These are phyloP conservation scores for Sarcodon sp. DNA, from an alignment of 768 basidiomycete species.

Conservation along the genomic window DNA sequence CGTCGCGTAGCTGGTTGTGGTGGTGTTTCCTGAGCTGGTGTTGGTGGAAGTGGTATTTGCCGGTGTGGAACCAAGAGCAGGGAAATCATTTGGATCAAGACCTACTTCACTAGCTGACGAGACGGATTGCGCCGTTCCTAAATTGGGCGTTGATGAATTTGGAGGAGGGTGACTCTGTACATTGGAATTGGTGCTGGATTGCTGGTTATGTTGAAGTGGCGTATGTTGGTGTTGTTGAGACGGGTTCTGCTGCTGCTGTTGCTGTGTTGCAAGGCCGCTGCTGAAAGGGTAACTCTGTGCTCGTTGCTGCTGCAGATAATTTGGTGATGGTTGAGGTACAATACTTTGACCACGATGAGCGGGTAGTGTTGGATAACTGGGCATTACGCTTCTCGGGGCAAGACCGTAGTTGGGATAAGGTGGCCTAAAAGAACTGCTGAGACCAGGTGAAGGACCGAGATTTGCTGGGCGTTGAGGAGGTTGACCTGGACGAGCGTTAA, in stretches of 20 bases:
- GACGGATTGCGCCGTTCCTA: constrained; percentile 40
- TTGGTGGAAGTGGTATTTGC: constrained; percentile 23
- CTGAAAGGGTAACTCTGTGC: constrained; percentile 59
- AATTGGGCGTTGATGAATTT: constrained; percentile 25
- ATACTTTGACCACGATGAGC: constrained; percentile 49
- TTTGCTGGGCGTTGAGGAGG: constrained; percentile 73
- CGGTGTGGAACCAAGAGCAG: constrained; percentile 64
- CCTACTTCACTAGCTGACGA: constrained; percentile 65
- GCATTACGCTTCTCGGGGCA: constrained; percentile 46
- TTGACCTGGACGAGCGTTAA: constrained; percentile 38
- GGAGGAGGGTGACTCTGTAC: constrained; percentile 45
- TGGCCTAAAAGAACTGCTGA: constrained; percentile 51
- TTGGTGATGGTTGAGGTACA: constrained; percentile 44
- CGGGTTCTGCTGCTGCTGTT: constrained; percentile 37
- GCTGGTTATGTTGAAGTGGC: constrained; percentile 12
- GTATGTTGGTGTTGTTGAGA: constrained; percentile 12
- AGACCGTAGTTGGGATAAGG: constrained; percentile 41
- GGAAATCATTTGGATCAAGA: constrained; percentile 79
- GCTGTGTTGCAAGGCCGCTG: constrained; percentile 30
- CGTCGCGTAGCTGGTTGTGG: constrained; percentile 65
- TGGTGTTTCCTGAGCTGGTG: constrained; percentile 15
- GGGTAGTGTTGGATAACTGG: constrained; percentile 43
- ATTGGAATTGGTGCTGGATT: constrained; percentile 37
- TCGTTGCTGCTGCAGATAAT: constrained; percentile 56
- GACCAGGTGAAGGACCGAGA: constrained; percentile 49